phyloP scores from a whole-genome alignment of 495 filamentous ascomycete species.

The Penicillium odoratum region DNA sequence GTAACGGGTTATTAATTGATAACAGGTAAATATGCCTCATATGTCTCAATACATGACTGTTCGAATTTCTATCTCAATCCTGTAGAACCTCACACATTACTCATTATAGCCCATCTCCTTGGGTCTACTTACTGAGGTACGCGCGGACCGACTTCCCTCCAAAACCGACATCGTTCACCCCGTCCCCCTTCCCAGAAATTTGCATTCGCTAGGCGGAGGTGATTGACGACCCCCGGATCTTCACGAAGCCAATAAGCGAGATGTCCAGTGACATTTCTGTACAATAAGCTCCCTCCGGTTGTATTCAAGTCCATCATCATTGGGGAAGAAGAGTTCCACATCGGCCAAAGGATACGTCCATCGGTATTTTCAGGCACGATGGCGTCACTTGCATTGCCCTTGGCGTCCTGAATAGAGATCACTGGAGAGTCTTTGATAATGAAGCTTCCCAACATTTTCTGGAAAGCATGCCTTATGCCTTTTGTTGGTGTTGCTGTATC shows the following conservation, averaged over 20 bases:
- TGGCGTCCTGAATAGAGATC: constrained; percentile 16
- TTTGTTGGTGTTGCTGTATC: constrained; percentile 8
- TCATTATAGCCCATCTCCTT: background rate
- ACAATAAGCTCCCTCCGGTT: constrained; percentile 14
- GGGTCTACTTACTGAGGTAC: constrained; percentile 10
- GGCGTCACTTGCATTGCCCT: constrained; percentile 9
- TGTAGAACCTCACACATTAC: background rate
- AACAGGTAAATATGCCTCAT: too few species aligned
- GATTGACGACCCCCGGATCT: constrained; percentile 48
- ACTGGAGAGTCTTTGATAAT: constrained; percentile 52
- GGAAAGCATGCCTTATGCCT: constrained; percentile 23
- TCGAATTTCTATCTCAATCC: background rate
- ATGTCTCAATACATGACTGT: too few species aligned
- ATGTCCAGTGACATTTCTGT: constrained; percentile 13
- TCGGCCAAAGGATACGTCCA: constrained; percentile 14
- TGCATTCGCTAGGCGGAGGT: constrained; percentile 48
- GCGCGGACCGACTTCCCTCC: constrained; percentile 43
- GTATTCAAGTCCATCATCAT: constrained; percentile 24
- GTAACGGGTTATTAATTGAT: too few species aligned
- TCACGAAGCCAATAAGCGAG: constrained; percentile 20
- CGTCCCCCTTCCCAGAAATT: constrained; percentile 57
- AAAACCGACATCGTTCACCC: constrained; percentile 57
- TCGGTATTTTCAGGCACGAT: constrained; percentile 8
- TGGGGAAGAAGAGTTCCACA: constrained; percentile 2
- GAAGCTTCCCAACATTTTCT: constrained; percentile 50